phyloP scores from a whole-genome alignment of 2,329 filamentous ascomycete genomes.

The Penicillium sp. region DNA sequence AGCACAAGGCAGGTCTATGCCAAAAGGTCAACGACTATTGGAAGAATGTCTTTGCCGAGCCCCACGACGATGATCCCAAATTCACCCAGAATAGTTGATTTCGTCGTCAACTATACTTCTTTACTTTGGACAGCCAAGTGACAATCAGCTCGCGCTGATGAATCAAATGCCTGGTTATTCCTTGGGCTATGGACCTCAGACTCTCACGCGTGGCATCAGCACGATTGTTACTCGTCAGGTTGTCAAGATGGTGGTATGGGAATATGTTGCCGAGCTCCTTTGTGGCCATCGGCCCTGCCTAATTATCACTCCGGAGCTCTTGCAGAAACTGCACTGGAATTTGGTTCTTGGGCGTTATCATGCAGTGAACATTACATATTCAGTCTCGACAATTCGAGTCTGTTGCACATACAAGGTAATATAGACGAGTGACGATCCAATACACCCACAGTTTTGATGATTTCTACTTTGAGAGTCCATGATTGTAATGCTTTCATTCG shows the following conservation, averaged over 20 bases:
- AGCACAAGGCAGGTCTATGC: slow-evolving; percentile 31
- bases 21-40: slow-evolving; percentile 34
- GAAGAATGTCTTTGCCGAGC: slow-evolving; percentile 35
- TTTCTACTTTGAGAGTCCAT: not conserved
- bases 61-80: slow-evolving; percentile 33
- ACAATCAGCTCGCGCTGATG: not conserved
- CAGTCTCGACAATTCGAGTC: not conserved
- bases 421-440: slow-evolving; percentile 1
- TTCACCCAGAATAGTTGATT: slow-evolving; percentile 27
- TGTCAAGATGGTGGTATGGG: too few species aligned
- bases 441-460: not conserved
- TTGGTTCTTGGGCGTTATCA: slow-evolving; percentile 2
- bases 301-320: too few species aligned
- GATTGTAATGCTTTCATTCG: slow-evolving; percentile 7
- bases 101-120: not conserved
- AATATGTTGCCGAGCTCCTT: too few species aligned
- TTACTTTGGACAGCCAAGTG: not conserved
- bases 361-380: slow-evolving; percentile 6
- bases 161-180: not conserved
- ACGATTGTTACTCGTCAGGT: too few species aligned
- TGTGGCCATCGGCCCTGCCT: too few species aligned
- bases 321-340: not conserved
- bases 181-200: too few species aligned
- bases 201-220: too few species aligned
- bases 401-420: slow-evolving; percentile 6